Conservation (phyloP, 805 yeast species). For the Wickerhamiella bombiphila region DNA sequence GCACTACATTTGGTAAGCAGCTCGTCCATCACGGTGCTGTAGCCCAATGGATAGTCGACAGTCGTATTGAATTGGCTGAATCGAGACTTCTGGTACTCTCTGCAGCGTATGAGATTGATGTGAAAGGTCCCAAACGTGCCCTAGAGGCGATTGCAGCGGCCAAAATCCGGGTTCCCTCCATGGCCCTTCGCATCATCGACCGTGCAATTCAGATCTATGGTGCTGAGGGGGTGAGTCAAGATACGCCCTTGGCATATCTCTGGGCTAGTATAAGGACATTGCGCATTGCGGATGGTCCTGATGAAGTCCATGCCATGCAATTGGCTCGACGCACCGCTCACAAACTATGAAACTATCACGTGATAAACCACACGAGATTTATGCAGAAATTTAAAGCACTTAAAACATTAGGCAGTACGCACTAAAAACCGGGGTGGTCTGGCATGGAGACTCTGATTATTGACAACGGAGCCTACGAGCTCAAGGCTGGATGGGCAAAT, state of each 20-base stretch:
- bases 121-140: slow-evolving; percentile 39
- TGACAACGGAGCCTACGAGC: slow-evolving; percentile 80
- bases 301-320: slow-evolving; percentile 48
- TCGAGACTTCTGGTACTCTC: slow-evolving; percentile 40
- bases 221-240: slow-evolving; percentile 51
- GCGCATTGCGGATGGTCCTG: slow-evolving; percentile 57
- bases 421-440: no score
- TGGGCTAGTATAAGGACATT: slow-evolving; percentile 41
- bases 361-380: no score
- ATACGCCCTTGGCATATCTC: slow-evolving; percentile 40
- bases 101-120: slow-evolving; percentile 48
- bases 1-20: slow-evolving; percentile 38
- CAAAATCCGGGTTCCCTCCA: slow-evolving; percentile 46
- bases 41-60: slow-evolving; percentile 34
- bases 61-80: slow-evolving; percentile 38
- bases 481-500: slow-evolving; percentile 47
- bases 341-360: slow-evolving; percentile 1
- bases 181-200: slow-evolving; percentile 37
- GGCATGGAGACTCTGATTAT: slow-evolving; percentile 34
- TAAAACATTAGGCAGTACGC: no score
- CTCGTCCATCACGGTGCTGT: slow-evolving; percentile 39
- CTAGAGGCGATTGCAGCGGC: slow-evolving; percentile 45
- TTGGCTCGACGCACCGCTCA: slow-evolving; percentile 29
- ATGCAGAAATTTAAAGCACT: no score
- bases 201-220: slow-evolving; percentile 54